Evolutionary conservation across 2,329 filamentous ascomycete genomes (phyloP).

Genomic region (Aureobasidium sp.): DNA sequence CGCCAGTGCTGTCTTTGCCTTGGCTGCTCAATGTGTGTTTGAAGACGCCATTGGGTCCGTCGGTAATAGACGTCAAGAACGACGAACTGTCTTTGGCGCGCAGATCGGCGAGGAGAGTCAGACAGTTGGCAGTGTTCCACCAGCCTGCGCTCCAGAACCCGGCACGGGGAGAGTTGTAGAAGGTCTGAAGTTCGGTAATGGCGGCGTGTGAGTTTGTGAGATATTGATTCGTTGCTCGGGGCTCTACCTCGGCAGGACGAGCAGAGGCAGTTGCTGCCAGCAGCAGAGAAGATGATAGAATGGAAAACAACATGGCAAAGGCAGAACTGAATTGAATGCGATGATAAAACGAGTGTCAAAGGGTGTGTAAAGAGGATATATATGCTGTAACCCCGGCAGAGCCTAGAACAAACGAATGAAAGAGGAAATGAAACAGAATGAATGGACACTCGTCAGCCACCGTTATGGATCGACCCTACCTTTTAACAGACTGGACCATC

Average conservation of each 20-base stretch:
- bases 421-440: neutral
- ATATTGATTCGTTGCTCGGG: constrained; percentile 3
- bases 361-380: neutral
- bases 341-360: neutral
- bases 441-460: neutral
- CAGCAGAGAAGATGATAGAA: neutral
- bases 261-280: constrained; percentile 12
- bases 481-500: neutral
- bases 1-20: neutral
- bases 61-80: constrained; percentile 13
- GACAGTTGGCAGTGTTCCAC: constrained; percentile 17
- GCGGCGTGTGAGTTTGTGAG: constrained; percentile 11
- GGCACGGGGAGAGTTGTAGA: constrained; percentile 14
- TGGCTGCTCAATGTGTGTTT: neutral
- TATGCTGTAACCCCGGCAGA: neutral
- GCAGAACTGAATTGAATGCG: no score
- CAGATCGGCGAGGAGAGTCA: constrained; percentile 17
- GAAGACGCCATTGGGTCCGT: constrained; percentile 14
- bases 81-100: constrained; percentile 9
- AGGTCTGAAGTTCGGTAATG: constrained; percentile 12
- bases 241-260: neutral
- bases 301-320: neutral
- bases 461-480: neutral
- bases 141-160: constrained; percentile 13
- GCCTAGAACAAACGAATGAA: neutral